A percentile compares a stretch with the other conserved stretches of the same genome.
phyloP scores from a whole-genome alignment of 306 rosid genomes.

The Trifolium repens region DNA sequence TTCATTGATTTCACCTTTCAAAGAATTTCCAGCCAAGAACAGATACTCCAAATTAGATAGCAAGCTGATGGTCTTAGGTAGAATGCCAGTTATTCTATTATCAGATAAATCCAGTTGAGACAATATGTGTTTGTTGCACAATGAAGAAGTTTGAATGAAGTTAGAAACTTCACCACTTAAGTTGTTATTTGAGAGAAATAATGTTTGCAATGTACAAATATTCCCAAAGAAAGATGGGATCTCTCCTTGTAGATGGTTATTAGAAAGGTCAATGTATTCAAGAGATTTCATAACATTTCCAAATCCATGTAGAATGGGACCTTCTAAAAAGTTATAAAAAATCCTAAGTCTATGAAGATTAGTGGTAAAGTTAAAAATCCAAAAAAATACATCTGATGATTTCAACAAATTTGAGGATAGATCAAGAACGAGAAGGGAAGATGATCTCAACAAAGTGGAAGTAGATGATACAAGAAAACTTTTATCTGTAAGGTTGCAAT shows the following conservation, averaged over 20 bases:
- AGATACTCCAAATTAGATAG: not conserved
- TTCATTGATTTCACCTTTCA: not conserved
- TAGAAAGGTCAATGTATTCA: not conserved
- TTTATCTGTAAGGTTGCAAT: not conserved
- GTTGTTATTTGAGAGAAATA: not conserved
- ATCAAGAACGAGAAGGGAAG: conserved; percentile 27
- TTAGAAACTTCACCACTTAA: not conserved
- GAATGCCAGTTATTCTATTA: not conserved
- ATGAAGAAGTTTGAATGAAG: not conserved
- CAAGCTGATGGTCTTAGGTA: not conserved
- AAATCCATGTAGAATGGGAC: not conserved
- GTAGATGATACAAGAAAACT: not conserved
- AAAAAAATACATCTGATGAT: not conserved
- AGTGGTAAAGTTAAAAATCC: not conserved
- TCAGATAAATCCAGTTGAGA: not conserved
- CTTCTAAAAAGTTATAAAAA: not conserved
- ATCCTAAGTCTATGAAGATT: conserved; percentile 15
- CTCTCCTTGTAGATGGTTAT: not conserved
- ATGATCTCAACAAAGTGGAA: not conserved
- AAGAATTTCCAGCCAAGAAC: not conserved
- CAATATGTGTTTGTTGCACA: conserved; percentile 1
- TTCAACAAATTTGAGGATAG: not conserved
- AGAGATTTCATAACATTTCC: not conserved
- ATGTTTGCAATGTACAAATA: not conserved
- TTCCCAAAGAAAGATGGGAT: conserved; percentile 1